These are phyloP conservation scores for Pelargonium cotyledonis DNA, from an alignment of 441 rosid species.

Conservation along the genomic window DNA sequence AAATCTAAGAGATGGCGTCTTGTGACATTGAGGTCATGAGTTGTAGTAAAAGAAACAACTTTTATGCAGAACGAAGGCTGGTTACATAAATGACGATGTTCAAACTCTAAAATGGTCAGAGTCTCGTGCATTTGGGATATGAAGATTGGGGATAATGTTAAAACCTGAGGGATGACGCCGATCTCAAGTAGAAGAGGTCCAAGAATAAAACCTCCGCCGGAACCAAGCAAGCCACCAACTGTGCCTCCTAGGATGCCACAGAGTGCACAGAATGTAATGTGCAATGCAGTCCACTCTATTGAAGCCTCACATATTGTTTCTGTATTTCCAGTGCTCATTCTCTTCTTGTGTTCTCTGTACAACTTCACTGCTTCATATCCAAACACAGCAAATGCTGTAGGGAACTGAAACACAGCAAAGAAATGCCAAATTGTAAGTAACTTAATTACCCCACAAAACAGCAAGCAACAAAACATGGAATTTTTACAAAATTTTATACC, in stretches of 20 bases:
- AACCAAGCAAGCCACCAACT: constrained; percentile 63
- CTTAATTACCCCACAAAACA: background rate
- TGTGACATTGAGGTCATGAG: too few relatives aligned
- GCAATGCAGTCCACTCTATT: constrained; percentile 27
- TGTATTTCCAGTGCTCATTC: constrained; percentile 51
- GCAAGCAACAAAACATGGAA: background rate
- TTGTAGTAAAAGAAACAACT: too few relatives aligned
- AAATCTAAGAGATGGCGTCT: background rate
- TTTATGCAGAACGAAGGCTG: too few relatives aligned
- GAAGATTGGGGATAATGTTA: background rate
- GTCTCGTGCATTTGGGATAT: too few relatives aligned
- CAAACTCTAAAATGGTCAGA: too few relatives aligned
- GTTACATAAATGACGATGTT: too few relatives aligned
- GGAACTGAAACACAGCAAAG: constrained; percentile 38
- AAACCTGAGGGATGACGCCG: constrained; percentile 62
- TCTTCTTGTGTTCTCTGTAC: constrained; percentile 36
- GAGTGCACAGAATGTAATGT: constrained; percentile 35
- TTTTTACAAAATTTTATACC: constrained; percentile 30
- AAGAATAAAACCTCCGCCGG: constrained; percentile 71
- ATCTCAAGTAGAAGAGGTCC: constrained; percentile 68
- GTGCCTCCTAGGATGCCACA: constrained; percentile 49
- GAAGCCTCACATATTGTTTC: constrained; percentile 25
- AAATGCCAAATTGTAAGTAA: background rate
- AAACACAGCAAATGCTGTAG: constrained; percentile 51
- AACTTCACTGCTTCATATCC: constrained; percentile 48